Evolutionary conservation across 371 early-diverging fungal species (phyloP).

Genomic region (Mucor irregularis): DNA sequence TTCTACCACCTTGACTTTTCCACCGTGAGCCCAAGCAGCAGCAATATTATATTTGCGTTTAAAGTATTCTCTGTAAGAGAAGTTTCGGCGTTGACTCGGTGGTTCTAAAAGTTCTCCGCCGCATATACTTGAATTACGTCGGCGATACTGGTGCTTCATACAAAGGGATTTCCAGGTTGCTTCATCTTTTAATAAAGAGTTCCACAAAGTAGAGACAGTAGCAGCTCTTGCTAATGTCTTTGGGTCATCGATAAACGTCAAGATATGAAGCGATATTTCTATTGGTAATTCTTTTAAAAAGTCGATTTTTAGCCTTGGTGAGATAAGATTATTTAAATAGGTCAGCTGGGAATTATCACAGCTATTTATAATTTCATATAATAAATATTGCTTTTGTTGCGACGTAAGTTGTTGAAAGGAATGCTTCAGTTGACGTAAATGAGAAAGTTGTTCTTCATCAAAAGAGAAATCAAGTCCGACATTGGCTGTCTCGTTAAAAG

Average conservation of each 20-base stretch:
- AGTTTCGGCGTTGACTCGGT: constrained; percentile 45
- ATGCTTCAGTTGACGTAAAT: constrained; percentile 40
- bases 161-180: constrained; percentile 55
- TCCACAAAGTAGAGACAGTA: constrained; percentile 78
- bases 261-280: constrained; percentile 72
- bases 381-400: constrained; percentile 42
- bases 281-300: constrained; percentile 76
- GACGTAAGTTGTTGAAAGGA: constrained; percentile 45
- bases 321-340: constrained; percentile 56
- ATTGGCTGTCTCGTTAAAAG: not conserved
- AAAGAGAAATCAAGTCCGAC: constrained; percentile 24
- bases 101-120: constrained; percentile 51
- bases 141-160: constrained; percentile 49
- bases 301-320: constrained; percentile 76
- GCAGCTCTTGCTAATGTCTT: constrained; percentile 73
- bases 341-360: constrained; percentile 61
- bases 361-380: constrained; percentile 54
- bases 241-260: constrained; percentile 70
- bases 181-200: constrained; percentile 66
- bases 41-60: constrained; percentile 73
- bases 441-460: constrained; percentile 35
- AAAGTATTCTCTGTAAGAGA: constrained; percentile 77
- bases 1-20: constrained; percentile 67
- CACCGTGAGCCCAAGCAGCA: constrained; percentile 77
- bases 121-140: constrained; percentile 52